phyloP scores from a whole-genome alignment of 2,329 filamentous ascomycete genomes.

The Leptographium galeiforme region DNA sequence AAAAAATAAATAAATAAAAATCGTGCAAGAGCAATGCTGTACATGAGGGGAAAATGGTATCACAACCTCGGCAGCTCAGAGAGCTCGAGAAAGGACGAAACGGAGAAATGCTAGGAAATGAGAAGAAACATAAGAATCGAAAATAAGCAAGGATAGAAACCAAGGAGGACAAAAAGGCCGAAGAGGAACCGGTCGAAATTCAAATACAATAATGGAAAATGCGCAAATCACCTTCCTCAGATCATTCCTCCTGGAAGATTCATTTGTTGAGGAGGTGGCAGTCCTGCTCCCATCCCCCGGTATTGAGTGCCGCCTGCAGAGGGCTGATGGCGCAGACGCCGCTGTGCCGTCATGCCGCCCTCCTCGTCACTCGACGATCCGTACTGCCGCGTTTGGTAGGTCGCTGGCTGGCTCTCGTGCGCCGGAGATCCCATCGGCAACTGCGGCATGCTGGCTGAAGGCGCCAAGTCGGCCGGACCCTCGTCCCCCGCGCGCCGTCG shows the following conservation, averaged over 20 bases:
- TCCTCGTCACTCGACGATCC: slow-evolving; percentile 25
- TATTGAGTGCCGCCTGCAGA: slow-evolving; percentile 22
- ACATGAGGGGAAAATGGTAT: slow-evolving; percentile 14
- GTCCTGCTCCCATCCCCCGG: slow-evolving; percentile 8
- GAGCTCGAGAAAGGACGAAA: background rate
- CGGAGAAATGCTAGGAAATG: background rate
- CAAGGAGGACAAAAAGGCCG: background rate
- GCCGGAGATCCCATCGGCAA: slow-evolving; percentile 14
- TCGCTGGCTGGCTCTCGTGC: slow-evolving; percentile 10
- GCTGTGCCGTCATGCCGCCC: slow-evolving; percentile 21
- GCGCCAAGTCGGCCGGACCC: slow-evolving; percentile 12
- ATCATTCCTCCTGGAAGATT: slow-evolving; percentile 23
- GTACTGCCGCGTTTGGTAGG: slow-evolving; percentile 13
- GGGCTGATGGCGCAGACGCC: slow-evolving; percentile 28
- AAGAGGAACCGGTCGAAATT: background rate
- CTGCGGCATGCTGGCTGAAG: slow-evolving; percentile 17
- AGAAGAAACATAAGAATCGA: background rate
- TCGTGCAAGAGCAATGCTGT: background rate
- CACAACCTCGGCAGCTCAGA: slow-evolving; percentile 11
- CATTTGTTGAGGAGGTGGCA: slow-evolving; percentile 14
- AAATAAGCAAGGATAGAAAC: background rate
- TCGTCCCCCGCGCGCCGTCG: slow-evolving; percentile 20
- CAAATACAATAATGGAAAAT: no score
- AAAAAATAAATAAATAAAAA: slow-evolving; percentile 5
- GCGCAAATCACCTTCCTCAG: slow-evolving; percentile 6